Evolutionary conservation across 2,329 filamentous ascomycete species (phyloP).

Genomic region (Verticillium zaregamsianum): DNA sequence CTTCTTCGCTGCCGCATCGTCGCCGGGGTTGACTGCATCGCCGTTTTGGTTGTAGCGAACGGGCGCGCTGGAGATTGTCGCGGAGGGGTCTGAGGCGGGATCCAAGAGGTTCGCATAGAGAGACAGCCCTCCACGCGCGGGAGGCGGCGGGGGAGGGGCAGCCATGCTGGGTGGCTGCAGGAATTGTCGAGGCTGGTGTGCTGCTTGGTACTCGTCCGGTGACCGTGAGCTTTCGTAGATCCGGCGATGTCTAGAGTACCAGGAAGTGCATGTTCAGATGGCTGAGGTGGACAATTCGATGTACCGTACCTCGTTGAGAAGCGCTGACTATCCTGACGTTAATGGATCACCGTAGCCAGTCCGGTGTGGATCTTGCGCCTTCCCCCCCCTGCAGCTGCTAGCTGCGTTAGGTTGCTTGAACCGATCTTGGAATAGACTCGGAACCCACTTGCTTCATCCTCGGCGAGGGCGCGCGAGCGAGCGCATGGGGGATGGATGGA

Average conservation of each 20-base stretch:
- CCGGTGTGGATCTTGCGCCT: neutral
- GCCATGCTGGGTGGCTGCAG: constrained; percentile 16
- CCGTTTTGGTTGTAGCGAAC: constrained; percentile 63
- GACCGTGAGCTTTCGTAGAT: no score
- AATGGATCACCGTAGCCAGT: neutral
- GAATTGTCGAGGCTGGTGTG: no score
- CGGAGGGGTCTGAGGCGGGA: constrained; percentile 38
- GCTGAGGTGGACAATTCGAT: no score
- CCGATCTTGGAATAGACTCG: neutral
- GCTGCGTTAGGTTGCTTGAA: neutral
- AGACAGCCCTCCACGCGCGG: constrained; percentile 53
- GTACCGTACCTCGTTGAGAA: no score
- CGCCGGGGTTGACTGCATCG: constrained; percentile 39
- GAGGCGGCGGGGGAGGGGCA: constrained; percentile 32
- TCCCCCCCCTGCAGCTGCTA: neutral
- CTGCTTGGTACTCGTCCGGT: no score
- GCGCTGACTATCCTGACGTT: no score
- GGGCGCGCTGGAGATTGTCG: constrained; percentile 74
- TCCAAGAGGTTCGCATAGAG: constrained; percentile 84
- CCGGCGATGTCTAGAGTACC: no score
- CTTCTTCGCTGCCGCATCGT: constrained; percentile 56
- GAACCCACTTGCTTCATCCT: neutral
- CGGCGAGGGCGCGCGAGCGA: no score
- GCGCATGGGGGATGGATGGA: no score
- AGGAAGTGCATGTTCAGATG: no score